phyloP scores from a whole-genome alignment of 2,329 filamentous ascomycete species.

The Macrophomina pseudophaseolina region DNA sequence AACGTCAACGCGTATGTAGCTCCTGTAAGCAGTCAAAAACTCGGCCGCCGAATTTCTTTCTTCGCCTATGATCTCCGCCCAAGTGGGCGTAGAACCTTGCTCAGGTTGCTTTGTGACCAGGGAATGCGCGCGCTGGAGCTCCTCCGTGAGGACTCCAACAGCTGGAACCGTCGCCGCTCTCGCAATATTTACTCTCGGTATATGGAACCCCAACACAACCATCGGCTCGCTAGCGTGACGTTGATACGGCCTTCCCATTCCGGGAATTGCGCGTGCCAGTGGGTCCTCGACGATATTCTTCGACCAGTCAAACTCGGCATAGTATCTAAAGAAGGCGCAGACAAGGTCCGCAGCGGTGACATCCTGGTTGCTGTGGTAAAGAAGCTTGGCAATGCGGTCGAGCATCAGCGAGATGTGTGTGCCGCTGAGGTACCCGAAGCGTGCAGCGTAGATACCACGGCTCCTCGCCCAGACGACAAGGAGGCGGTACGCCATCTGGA shows the following conservation, averaged over 20 bases:
- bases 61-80: slow-evolving; percentile 50
- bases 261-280: slow-evolving; percentile 52
- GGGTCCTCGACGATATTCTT: slow-evolving; percentile 63
- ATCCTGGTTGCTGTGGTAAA: slow-evolving; percentile 40
- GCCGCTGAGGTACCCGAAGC: slow-evolving; percentile 69
- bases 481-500: slow-evolving; percentile 63
- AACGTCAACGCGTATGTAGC: slow-evolving; percentile 65
- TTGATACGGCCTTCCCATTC: slow-evolving; percentile 51
- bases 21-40: slow-evolving; percentile 60
- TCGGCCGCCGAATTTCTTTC: slow-evolving; percentile 42
- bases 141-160: slow-evolving; percentile 56
- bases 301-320: slow-evolving; percentile 65
- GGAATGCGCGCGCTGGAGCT: slow-evolving; percentile 55
- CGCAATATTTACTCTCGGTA: slow-evolving; percentile 66
- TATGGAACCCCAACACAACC: slow-evolving; percentile 67
- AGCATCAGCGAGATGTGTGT: slow-evolving; percentile 69
- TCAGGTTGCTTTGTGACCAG: slow-evolving; percentile 41
- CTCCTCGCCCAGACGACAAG: slow-evolving; percentile 67
- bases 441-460: slow-evolving; percentile 67
- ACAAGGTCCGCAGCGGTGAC: slow-evolving; percentile 60
- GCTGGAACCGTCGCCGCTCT: slow-evolving; percentile 60
- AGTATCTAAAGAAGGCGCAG: slow-evolving; percentile 66
- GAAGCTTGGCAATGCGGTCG: slow-evolving; percentile 63
- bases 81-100: slow-evolving; percentile 36
- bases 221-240: slow-evolving; percentile 65